Evolutionary conservation across 2,329 filamentous ascomycete species (phyloP).

Genomic region (Rugonectria rugulosa): DNA sequence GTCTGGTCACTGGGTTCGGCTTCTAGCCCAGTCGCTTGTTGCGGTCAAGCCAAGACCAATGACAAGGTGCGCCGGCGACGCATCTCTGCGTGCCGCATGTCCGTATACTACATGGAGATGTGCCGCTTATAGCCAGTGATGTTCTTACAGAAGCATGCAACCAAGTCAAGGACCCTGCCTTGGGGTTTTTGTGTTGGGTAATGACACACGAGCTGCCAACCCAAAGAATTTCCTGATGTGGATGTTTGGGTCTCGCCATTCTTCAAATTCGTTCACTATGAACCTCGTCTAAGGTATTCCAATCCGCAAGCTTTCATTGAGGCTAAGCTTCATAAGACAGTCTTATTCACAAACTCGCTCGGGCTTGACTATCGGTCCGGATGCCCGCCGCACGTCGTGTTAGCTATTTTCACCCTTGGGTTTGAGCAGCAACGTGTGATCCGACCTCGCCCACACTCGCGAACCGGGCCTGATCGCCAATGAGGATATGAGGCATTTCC

Average conservation of each 20-base stretch:
- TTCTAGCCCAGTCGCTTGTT: slow-evolving; percentile 9
- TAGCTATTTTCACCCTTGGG: not conserved
- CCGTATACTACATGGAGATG: not conserved
- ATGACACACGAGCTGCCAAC: slow-evolving; percentile 17
- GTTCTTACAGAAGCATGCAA: slow-evolving; percentile 4
- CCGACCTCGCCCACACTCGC: slow-evolving; percentile 21
- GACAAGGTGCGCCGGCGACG: not conserved
- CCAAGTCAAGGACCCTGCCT: slow-evolving; percentile 17
- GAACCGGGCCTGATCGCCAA: slow-evolving; percentile 23
- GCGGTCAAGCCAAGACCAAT: slow-evolving; percentile 11
- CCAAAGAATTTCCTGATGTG: too few species aligned
- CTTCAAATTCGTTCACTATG: too few species aligned
- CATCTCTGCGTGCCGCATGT: slow-evolving; percentile 5
- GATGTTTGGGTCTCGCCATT: too few species aligned
- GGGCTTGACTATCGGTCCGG: too few species aligned
- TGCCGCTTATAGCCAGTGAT: not conserved
- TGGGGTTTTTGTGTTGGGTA: not conserved
- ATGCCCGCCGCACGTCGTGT: too few species aligned
- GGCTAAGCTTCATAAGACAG: too few species aligned
- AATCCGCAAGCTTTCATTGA: too few species aligned
- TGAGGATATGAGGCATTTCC: slow-evolving; percentile 37
- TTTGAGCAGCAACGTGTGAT: slow-evolving; percentile 21
- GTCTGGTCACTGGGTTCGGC: not conserved
- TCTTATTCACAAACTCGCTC: too few species aligned
- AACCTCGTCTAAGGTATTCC: too few species aligned